Evolutionary conservation across 2,329 filamentous ascomycete genomes (phyloP).

Genomic region (Whalleya microplaca): DNA sequence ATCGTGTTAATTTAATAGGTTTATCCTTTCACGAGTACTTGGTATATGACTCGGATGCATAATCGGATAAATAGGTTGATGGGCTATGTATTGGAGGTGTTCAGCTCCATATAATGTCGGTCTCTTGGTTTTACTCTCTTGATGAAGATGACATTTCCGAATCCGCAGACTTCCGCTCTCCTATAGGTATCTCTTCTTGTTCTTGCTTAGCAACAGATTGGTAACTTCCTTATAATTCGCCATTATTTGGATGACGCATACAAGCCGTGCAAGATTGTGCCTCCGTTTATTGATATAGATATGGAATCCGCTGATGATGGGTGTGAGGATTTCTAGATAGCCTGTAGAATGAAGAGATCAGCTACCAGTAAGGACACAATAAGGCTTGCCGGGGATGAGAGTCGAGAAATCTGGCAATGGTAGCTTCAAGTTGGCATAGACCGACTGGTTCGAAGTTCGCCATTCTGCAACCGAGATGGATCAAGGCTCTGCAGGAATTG

Average conservation of each 20-base stretch:
- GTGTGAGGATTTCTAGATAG: conserved; percentile 19
- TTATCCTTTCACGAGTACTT: too few relatives aligned
- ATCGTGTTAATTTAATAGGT: too few relatives aligned
- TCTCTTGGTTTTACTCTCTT: neutral
- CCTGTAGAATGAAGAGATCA: conserved; percentile 21
- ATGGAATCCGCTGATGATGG: conserved; percentile 11
- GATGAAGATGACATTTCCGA: neutral
- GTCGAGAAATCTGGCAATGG: conserved; percentile 20
- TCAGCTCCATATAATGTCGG: too few relatives aligned
- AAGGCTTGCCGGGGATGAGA: conserved; percentile 15
- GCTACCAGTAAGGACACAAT: conserved; percentile 18
- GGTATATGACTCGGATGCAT: too few relatives aligned
- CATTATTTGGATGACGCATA: neutral
- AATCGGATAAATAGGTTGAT: too few relatives aligned
- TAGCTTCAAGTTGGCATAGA: conserved; percentile 16
- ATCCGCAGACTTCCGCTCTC: neutral
- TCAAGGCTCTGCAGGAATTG: conserved; percentile 8
- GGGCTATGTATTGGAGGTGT: too few relatives aligned
- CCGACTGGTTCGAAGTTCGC: conserved; percentile 4
- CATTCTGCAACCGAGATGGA: conserved; percentile 1
- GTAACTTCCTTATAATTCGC: neutral
- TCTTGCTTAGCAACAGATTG: conserved; percentile 2
- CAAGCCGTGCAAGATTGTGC: conserved; percentile 1
- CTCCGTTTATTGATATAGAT: conserved; percentile 5
- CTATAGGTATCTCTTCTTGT: conserved; percentile 1